Base-by-base conservation (phyloP, 2,329 filamentous ascomycete genomes). In the Ambrosiella beaveri region DNA sequence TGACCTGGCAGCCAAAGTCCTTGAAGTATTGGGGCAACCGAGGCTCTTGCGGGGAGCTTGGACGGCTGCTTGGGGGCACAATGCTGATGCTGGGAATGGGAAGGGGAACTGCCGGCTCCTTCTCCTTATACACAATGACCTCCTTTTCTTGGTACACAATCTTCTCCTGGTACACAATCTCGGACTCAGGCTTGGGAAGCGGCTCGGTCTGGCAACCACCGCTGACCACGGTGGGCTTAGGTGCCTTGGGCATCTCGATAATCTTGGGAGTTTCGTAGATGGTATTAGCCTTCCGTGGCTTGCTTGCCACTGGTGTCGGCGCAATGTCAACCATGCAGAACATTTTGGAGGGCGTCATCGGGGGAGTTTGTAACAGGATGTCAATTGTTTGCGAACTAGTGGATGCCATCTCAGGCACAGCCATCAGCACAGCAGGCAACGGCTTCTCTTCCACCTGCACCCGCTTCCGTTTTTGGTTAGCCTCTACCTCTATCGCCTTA, bases 21-120 rank as follows among this genome's bases (percentile, higher is more conserved):
- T 89, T 96, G 62, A 81, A 81, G 59, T 90, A 82, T 57, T 89
- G 89, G 37, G 95, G 82, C 57, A 95, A 79, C 5, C 82, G 76
- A 56, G 84, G 82, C 63, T 84, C 80, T 53, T 78, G 79, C 1
- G 88, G 88, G 1, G 88, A 89, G 3, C 83, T 75, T n/a, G 91
- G 89, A 53, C 86, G 80, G 58, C 88, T 95, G 2, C 78, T 81
- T 0, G 93, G 91, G 38, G 93, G 93, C 64, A 95, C 86, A 56
- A 98, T 88, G 58, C 88, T 86, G 66, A 98, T 98, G 64, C 84
- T 86, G 0, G 91, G 91, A 61, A 96, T 85, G 3, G 75, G 66
- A 60, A 80, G 70, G 63, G 73, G 58, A n/a, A 55, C 15, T 1
- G 41, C 49, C 5, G 50, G 51, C 5, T 47, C 44, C 44, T 47